Evolutionary conservation across 768 basidiomycete genomes (phyloP), one percentile per base, ranked within the genome.

Genomic region (Ramaria sp.): DNA sequence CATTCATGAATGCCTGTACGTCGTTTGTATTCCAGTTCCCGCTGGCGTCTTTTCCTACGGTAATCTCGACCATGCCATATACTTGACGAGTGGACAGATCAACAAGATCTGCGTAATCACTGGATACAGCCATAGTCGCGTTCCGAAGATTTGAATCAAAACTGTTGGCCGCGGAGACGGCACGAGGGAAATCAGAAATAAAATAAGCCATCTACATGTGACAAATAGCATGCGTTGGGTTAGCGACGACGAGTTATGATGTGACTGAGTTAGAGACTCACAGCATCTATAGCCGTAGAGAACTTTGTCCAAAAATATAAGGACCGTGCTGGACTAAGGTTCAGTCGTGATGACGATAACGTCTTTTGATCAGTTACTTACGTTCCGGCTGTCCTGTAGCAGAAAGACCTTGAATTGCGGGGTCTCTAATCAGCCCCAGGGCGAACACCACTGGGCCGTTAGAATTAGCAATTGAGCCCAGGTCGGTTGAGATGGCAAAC

Each of bases 61-160:
- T 64, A 7, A 64, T 10, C 49, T 63, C 63, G 9, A 61, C 54
- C n/a, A 57, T 58, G 38, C 58, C 63, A 45, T 63, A 59, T 17
- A 60, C 63, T 53, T 64, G 63, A 10, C 63, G 27, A n/a, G 58
- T 53, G 31, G 60, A 61, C 1, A 64, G 58, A 41, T 57, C 62
- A 39, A 60, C 59, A 33, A 64, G 51, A 39, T 58, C 59, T 1
- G 62, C 59, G 39, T 64, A 64, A 46, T 57, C 58, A 13, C 53
- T 59, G 19, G 63, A 62, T 27, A 63, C 54, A 7, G 50, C 52
- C 11, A 17, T 5, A 1, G 60, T 51, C 17, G 62, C 59, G 9
- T 20, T 24, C 3, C 59, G 59, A 15, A 64, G 1, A 20, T 51
- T 45, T 13, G 38, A 27, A 33, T 64, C 63, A 50, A 64, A 60